A percentile compares a stretch with the other conserved stretches of the same genome.
phyloP scores from a whole-genome alignment of 2,329 filamentous ascomycete genomes.

The Cordyceps tenuipes region DNA sequence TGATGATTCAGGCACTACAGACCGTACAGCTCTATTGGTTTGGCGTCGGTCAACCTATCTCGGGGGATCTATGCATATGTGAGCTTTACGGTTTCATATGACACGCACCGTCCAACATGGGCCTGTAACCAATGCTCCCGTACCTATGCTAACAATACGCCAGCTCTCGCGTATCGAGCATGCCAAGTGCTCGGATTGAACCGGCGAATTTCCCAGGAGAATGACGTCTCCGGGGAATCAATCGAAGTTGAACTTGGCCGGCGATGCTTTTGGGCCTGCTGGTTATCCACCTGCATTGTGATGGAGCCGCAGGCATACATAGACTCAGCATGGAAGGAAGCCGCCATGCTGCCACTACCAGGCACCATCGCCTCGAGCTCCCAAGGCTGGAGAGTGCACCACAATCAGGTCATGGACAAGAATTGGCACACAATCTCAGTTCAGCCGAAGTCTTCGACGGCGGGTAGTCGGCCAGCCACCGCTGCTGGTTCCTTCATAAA shows the following conservation, averaged over 20 bases:
- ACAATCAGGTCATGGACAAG: constrained; percentile 4
- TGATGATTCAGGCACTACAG: neutral
- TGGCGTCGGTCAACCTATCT: neutral
- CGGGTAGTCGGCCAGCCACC: neutral
- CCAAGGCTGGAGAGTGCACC: neutral
- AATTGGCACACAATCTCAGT: constrained; percentile 4
- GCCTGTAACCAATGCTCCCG: too few species aligned
- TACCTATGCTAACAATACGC: neutral
- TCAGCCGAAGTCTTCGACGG: neutral
- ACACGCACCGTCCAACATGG: too few species aligned
- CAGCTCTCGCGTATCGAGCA: constrained; percentile 1
- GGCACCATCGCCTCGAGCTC: neutral
- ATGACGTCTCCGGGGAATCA: neutral
- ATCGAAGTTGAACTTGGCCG: neutral
- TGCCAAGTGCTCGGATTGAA: constrained; percentile 1
- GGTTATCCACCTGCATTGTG: constrained; percentile 1
- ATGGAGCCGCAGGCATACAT: constrained; percentile 6
- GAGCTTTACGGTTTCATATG: neutral
- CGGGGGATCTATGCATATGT: neutral
- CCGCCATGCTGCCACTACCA: constrained; percentile 2
- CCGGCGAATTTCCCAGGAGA: neutral
- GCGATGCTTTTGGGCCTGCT: constrained; percentile 2
- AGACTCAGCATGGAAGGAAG: constrained; percentile 2
- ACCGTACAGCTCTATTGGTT: constrained; percentile 3
- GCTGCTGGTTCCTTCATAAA: neutral